Percentiles rank a stretch among this genome's conserved stretches.
phyloP scores from a whole-genome alignment of 768 basidiomycete genomes.

The Chalciporus chontae region DNA sequence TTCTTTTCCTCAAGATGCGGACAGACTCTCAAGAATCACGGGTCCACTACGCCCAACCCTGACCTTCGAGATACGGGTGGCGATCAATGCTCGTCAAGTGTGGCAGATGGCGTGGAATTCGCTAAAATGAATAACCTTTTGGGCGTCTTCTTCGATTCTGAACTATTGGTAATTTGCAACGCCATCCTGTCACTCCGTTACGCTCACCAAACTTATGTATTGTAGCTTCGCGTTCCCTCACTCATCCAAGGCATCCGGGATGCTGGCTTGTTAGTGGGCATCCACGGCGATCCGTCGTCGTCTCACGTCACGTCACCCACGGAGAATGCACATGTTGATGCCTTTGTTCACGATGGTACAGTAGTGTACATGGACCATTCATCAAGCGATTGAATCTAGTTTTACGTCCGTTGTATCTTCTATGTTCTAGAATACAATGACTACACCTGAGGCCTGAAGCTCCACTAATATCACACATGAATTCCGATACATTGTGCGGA shows the following conservation, averaged over 20 bases:
- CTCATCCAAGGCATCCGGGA: conserved; percentile 86
- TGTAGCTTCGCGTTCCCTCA: conserved; percentile 78
- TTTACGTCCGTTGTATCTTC: conserved; percentile 18
- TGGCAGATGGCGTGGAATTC: conserved; percentile 90
- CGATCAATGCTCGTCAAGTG: conserved; percentile 55
- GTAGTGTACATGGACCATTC: conserved; percentile 67
- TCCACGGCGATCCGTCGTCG: conserved; percentile 60
- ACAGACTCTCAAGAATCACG: conserved; percentile 40
- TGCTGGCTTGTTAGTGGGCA: conserved; percentile 82
- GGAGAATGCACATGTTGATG: conserved; percentile 59
- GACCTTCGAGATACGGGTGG: conserved; percentile 41
- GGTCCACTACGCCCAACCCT: conserved; percentile 37
- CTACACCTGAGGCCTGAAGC: conserved; percentile 13
- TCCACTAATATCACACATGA: conserved; percentile 15
- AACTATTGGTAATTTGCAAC: conserved; percentile 63
- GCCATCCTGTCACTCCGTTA: conserved; percentile 9
- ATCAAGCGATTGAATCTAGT: conserved; percentile 41
- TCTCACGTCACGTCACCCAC: conserved; percentile 35
- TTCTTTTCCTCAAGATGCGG: conserved; percentile 93
- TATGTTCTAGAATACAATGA: conserved; percentile 26
- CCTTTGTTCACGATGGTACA: conserved; percentile 59
- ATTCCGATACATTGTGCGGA: conserved; percentile 22
- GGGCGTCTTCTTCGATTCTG: conserved; percentile 86
- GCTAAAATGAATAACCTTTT: conserved; percentile 89
- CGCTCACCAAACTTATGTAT: conserved; percentile 12